Evolutionary conservation across 495 filamentous ascomycete species (phyloP).

Genomic region (Aspergillus leporis): DNA sequence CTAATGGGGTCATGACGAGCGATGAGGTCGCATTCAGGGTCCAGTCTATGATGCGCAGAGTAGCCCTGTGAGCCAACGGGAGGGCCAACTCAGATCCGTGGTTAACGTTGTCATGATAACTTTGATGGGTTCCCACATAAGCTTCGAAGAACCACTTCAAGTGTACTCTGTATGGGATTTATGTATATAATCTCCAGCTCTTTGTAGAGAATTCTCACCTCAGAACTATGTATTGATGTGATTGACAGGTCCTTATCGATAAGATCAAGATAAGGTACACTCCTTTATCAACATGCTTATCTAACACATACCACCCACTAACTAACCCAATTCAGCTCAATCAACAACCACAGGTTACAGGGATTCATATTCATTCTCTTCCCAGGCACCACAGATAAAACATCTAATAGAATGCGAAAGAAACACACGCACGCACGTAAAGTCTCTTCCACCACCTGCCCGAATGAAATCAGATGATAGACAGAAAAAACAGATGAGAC

Average conservation of each 20-base stretch:
- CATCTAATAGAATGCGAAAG: background rate
- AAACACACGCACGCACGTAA: background rate
- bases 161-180: too few species aligned
- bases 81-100: background rate
- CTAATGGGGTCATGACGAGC: constrained; percentile 9
- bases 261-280: background rate
- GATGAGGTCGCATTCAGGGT: constrained; percentile 16
- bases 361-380: background rate
- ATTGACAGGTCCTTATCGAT: background rate
- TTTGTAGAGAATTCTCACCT: background rate
- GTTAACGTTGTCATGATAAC: constrained; percentile 8
- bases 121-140: background rate
- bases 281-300: background rate
- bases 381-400: background rate
- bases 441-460: background rate
- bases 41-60: constrained; percentile 22
- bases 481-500: background rate
- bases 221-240: background rate
- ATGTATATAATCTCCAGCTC: too few species aligned
- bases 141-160: too few species aligned
- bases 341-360: background rate
- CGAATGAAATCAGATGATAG: constrained; percentile 1
- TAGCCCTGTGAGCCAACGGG: constrained; percentile 13
- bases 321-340: background rate
- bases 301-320: background rate